Conservation (phyloP, 2,329 filamentous ascomycete species). For the Pseudogymnoascus destructans region DNA sequence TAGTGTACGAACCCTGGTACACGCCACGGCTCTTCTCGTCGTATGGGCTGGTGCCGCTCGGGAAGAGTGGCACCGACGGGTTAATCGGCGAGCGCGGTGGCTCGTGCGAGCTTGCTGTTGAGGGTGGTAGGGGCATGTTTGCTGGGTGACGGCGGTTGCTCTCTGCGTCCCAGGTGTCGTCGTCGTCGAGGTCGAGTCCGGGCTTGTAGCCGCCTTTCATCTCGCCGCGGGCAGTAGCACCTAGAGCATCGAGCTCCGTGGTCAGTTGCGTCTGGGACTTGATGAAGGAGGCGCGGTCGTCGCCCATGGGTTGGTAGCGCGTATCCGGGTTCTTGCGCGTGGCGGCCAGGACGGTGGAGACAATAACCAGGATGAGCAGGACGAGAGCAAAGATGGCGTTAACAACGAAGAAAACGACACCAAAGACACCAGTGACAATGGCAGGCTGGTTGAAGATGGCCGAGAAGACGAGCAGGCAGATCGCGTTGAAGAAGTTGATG, state of each 20-base stretch:
- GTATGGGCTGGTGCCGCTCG: conserved; percentile 24
- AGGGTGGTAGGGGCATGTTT: conserved; percentile 25
- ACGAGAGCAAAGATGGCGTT: conserved; percentile 77
- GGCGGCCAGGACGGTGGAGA: conserved; percentile 66
- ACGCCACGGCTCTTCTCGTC: conserved; percentile 20
- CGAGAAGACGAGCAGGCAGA: conserved; percentile 83
- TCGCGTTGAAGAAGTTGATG: conserved; percentile 80
- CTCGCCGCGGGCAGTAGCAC: conserved; percentile 78
- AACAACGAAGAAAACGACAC: conserved; percentile 76
- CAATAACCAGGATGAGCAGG: conserved; percentile 68
- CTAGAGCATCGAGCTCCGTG: conserved; percentile 81
- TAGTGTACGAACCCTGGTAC: conserved; percentile 17
- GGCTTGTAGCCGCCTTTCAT: conserved; percentile 45
- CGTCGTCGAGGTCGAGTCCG: conserved; percentile 55
- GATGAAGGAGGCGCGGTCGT: conserved; percentile 93
- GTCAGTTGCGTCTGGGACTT: conserved; percentile 83
- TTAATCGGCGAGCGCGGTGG: conserved; percentile 35
- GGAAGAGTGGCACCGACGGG: conserved; percentile 39
- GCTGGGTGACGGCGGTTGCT: conserved; percentile 35
- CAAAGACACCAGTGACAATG: conserved; percentile 76
- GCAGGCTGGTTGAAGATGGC: conserved; percentile 72
- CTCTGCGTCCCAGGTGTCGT: conserved; percentile 52
- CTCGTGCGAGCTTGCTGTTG: conserved; percentile 23
- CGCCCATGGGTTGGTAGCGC: conserved; percentile 90
- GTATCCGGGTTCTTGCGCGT: conserved; percentile 89